Evolutionary conservation across 2,329 filamentous ascomycete genomes (phyloP).

Genomic region (Boeremia lycopersici): DNA sequence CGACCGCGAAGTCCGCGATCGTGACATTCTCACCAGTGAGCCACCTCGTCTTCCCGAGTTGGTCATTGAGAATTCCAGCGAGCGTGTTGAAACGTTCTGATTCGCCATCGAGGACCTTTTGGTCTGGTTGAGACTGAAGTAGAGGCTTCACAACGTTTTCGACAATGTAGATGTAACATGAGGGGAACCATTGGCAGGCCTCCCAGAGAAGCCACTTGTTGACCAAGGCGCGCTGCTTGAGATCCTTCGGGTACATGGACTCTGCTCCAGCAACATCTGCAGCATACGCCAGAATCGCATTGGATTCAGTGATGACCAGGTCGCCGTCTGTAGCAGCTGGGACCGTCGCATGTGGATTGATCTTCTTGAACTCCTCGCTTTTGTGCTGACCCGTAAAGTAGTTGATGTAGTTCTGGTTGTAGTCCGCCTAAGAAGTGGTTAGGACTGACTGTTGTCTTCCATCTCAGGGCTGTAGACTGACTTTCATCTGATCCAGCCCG

Average conservation of each 20-base stretch:
- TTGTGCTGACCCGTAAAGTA: constrained; percentile 52
- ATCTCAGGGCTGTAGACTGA: neutral
- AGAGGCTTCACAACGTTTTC: constrained; percentile 52
- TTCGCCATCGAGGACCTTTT: constrained; percentile 43
- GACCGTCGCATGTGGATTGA: constrained; percentile 49
- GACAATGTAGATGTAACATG: constrained; percentile 50
- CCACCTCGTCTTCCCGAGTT: constrained; percentile 48
- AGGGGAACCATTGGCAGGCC: constrained; percentile 49
- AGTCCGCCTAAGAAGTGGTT: constrained; percentile 25
- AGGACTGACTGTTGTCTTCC: neutral
- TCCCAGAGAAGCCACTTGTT: constrained; percentile 54
- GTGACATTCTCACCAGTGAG: constrained; percentile 46
- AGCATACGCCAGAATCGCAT: constrained; percentile 52
- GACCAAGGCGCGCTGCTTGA: constrained; percentile 47
- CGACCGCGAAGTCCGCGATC: constrained; percentile 52
- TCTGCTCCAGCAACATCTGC: constrained; percentile 42
- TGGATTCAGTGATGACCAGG: constrained; percentile 50
- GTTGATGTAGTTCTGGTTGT: constrained; percentile 47
- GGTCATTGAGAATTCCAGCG: constrained; percentile 47
- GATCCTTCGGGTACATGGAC: constrained; percentile 48
- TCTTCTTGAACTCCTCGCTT: constrained; percentile 40
- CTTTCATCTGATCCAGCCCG: constrained; percentile 46
- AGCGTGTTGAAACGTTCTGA: constrained; percentile 43
- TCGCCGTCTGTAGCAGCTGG: constrained; percentile 50
- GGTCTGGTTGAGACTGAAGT: constrained; percentile 44